phyloP scores from a whole-genome alignment of 352 stramenopile genomes.

The Globisporangium abappressorium region DNA sequence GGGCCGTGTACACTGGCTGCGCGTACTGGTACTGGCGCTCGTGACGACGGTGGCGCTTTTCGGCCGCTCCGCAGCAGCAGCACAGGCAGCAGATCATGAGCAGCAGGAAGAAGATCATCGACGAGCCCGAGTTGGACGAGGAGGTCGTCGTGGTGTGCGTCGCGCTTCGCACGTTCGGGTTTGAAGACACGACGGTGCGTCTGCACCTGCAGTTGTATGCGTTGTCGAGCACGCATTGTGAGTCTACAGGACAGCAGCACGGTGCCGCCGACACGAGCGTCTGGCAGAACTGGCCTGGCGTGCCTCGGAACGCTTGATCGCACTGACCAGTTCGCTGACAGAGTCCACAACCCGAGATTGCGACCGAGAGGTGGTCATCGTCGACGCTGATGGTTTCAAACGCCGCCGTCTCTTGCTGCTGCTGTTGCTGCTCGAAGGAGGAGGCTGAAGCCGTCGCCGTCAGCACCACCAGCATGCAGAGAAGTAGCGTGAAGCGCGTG shows the following conservation, averaged over 20 bases:
- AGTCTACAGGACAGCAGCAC: slow-evolving; percentile 58
- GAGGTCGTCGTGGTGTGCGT: slow-evolving; percentile 33
- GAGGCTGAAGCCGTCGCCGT: not conserved
- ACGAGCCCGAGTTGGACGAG: slow-evolving; percentile 26
- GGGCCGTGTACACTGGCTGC: slow-evolving; percentile 24
- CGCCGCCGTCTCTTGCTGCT: slow-evolving; percentile 8
- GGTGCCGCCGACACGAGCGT: slow-evolving; percentile 46
- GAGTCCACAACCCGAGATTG: slow-evolving; percentile 52
- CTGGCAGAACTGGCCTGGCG: slow-evolving; percentile 62
- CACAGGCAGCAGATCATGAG: slow-evolving; percentile 53
- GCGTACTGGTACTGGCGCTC: slow-evolving; percentile 27
- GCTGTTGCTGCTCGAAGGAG: not conserved
- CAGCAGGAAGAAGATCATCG: slow-evolving; percentile 36
- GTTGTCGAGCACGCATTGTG: slow-evolving; percentile 50
- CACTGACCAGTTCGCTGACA: slow-evolving; percentile 62
- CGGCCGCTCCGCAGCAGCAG: slow-evolving; percentile 43
- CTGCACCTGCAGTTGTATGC: slow-evolving; percentile 64
- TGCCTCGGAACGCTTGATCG: slow-evolving; percentile 57
- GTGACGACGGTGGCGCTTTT: slow-evolving; percentile 20
- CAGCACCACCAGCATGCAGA: not conserved
- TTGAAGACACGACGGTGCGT: slow-evolving; percentile 17
- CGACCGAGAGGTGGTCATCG: slow-evolving; percentile 41
- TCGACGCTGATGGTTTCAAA: slow-evolving; percentile 20
- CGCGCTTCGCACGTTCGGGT: slow-evolving; percentile 19
- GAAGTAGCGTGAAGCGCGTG: not conserved